Evolutionary conservation across 352 stramenopile genomes (phyloP), one percentile per base, ranked within the genome.

Genomic region (Elongisporangium anandrum): DNA sequence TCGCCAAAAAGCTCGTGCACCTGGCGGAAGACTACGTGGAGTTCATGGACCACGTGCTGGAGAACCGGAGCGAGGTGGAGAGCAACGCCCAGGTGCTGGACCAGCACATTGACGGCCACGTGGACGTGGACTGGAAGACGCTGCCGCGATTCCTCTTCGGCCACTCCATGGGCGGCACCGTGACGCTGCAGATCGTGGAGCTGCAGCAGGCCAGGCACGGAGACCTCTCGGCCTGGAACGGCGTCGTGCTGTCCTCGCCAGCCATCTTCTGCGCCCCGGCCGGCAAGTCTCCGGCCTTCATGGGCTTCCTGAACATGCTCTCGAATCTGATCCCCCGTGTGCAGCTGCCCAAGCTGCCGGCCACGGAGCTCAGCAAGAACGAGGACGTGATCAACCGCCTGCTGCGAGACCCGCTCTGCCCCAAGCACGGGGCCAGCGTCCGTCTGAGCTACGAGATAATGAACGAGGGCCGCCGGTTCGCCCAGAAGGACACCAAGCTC

Each of bases 91-190:
- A 21, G 17, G 64, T 77, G 20, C 49, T 80, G 4, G 69, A 80
- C 34, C n/a, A 22, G 16, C 50, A 72, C 38, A 26, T 85, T 9
- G 64, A 81, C 10, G 50, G 70, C 0, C 72, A 77, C 16, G 60
- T 54, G 0, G 54, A 72, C 20, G 59, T 78, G 6, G 48, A 69
- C n/a, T 84, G 69, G 65, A 69, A 55, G 16, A 38, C 58, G 9
- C 64, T 89, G 26, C 78, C 78, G 7, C 70, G 73, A 15, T 89
- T 89, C 55, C 52, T 85, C 23, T 59, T 87, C 12, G 76, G 73
- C 12, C 77, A 88, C 53, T 87, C 75, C 2, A 87, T 88, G 71
- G 79, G 79, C 5, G 63, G 69, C 9, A 56, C 83, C 21, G 61
- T 89, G 20, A 54, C 70, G 38, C 57, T 86, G 54, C 64, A 73